These are phyloP conservation scores for Aureobasidium leucospermi DNA, from an alignment of 2,329 filamentous ascomycete species.

Conservation along the genomic window DNA sequence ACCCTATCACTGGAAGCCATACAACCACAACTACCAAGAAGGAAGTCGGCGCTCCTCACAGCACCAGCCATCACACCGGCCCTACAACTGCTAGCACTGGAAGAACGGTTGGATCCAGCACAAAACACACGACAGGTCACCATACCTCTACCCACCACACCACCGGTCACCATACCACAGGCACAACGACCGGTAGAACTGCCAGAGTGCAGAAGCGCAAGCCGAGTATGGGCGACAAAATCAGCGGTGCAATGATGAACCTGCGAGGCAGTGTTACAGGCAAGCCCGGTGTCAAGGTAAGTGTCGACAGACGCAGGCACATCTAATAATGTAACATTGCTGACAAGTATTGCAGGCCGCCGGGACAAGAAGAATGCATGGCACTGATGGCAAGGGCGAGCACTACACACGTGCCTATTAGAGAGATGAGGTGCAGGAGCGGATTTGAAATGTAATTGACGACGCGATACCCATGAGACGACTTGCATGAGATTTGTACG, in stretches of 20 bases:
- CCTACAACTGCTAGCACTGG: slow-evolving; percentile 22
- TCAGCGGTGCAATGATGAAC: slow-evolving; percentile 67
- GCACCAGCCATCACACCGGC: slow-evolving; percentile 19
- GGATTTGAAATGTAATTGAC: neutral
- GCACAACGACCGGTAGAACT: slow-evolving; percentile 20
- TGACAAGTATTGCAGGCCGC: slow-evolving; percentile 22
- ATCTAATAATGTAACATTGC: neutral
- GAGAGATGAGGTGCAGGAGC: no score
- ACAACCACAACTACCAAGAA: slow-evolving; percentile 28
- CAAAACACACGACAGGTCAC: slow-evolving; percentile 6
- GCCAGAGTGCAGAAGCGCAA: slow-evolving; percentile 49
- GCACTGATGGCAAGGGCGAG: slow-evolving; percentile 27
- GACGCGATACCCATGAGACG: slow-evolving; percentile 4
- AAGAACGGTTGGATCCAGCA: slow-evolving; percentile 17
- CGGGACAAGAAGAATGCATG: slow-evolving; percentile 28
- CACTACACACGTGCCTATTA: slow-evolving; percentile 16
- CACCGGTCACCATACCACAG: slow-evolving; percentile 20
- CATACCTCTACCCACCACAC: slow-evolving; percentile 23
- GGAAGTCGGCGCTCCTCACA: slow-evolving; percentile 22
- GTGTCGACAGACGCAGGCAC: slow-evolving; percentile 11
- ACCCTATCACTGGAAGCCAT: slow-evolving; percentile 34
- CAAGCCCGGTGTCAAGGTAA: slow-evolving; percentile 63
- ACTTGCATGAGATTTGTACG: slow-evolving; percentile 4
- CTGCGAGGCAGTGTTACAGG: slow-evolving; percentile 62
- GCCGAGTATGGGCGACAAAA: slow-evolving; percentile 65